phyloP scores from a whole-genome alignment of 2,329 filamentous ascomycete genomes.

The Colletotrichum endophyticum region DNA sequence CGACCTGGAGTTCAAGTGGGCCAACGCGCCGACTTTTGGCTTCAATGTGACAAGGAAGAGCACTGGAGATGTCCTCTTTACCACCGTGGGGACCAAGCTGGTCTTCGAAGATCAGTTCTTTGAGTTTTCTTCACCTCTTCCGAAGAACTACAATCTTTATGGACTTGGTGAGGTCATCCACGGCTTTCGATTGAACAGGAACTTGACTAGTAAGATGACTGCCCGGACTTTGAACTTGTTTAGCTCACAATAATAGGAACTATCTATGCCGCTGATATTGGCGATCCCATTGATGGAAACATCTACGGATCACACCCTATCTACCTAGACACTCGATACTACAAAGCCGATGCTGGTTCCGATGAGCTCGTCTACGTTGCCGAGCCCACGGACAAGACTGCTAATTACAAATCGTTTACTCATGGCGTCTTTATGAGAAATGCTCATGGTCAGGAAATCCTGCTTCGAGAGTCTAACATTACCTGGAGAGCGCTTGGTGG shows the following conservation, averaged over 20 bases:
- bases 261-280: constrained; percentile 69
- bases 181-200: constrained; percentile 72
- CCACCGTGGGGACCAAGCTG: constrained; percentile 66
- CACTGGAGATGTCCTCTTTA: constrained; percentile 70
- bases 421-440: constrained; percentile 83
- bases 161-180: constrained; percentile 78
- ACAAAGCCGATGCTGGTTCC: constrained; percentile 53
- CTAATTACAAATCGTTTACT: constrained; percentile 67
- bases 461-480: constrained; percentile 67
- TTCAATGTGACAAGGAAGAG: constrained; percentile 67
- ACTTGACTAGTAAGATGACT: constrained; percentile 63
- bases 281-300: constrained; percentile 69
- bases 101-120: constrained; percentile 82
- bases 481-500: constrained; percentile 80
- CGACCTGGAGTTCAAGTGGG: constrained; percentile 60
- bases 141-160: constrained; percentile 76
- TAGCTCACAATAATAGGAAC: constrained; percentile 36
- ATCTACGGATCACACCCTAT: constrained; percentile 80
- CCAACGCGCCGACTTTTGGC: constrained; percentile 65
- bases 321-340: constrained; percentile 82
- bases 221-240: neutral
- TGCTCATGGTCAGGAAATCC: constrained; percentile 75
- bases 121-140: constrained; percentile 70
- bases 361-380: constrained; percentile 58
- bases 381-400: constrained; percentile 50